phyloP scores from a whole-genome alignment of 305 asterid genomes.

The Euphrasia arctica region DNA sequence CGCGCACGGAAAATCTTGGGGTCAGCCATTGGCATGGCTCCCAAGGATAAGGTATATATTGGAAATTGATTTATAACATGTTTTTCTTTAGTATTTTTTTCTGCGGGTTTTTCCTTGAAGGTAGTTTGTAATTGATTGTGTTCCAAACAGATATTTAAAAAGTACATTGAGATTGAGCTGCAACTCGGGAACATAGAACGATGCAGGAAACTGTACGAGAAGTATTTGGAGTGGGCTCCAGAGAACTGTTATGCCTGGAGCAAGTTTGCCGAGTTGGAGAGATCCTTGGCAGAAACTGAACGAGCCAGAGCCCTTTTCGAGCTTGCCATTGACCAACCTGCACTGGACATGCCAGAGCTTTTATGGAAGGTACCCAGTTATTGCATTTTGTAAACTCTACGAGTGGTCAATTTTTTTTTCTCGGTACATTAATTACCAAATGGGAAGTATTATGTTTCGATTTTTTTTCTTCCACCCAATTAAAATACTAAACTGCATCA shows the following conservation, averaged over 20 bases:
- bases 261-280: constrained; percentile 85
- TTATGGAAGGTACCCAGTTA: constrained; percentile 71
- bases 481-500: constrained; percentile 6
- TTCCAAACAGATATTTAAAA: constrained; percentile 71
- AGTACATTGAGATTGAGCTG: constrained; percentile 92
- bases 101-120: constrained; percentile 18
- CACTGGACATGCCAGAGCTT: constrained; percentile 93
- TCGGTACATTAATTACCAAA: background rate
- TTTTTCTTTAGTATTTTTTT: background rate
- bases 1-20: constrained; percentile 79
- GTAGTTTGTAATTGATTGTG: constrained; percentile 16
- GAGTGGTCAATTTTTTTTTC: background rate
- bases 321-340: constrained; percentile 94
- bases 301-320: constrained; percentile 80
- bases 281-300: constrained; percentile 73
- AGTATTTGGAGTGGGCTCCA: constrained; percentile 88
- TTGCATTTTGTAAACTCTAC: constrained; percentile 5
- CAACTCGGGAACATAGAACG: constrained; percentile 85
- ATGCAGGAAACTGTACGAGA: constrained; percentile 78
- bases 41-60: constrained; percentile 78
- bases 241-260: constrained; percentile 96
- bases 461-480: constrained; percentile 2
- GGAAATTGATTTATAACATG: background rate
- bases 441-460: background rate
- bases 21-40: constrained; percentile 86